These are phyloP conservation scores for Pouteria campechiana DNA, from an alignment of 179 eudicot genomes.

Conservation along the genomic window DNA sequence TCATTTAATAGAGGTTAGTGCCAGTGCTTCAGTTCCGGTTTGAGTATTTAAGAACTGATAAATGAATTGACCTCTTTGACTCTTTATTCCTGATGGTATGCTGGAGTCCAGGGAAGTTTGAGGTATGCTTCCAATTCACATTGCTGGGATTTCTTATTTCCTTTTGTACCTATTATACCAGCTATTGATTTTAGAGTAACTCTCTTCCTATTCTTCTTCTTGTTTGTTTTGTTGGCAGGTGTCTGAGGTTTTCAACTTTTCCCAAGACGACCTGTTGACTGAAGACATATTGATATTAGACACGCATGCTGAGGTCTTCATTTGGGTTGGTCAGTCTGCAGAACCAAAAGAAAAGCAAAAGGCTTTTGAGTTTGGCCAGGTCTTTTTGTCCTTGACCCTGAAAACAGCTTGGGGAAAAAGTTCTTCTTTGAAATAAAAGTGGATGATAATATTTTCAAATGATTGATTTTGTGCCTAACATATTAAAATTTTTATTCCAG, in stretches of 20 bases:
- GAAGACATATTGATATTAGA: conserved; percentile 94
- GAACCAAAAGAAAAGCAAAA: conserved; percentile 85
- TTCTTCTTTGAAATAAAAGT: too few relatives aligned
- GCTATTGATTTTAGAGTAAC: too few relatives aligned
- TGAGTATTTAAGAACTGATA: not conserved
- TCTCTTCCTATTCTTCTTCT: not conserved
- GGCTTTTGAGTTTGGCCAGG: conserved; percentile 90
- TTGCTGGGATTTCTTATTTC: not conserved
- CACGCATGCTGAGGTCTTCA: conserved; percentile 85
- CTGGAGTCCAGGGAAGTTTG: conserved; percentile 66
- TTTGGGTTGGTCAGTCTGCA: conserved; percentile 94
- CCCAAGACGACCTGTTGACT: conserved; percentile 91
- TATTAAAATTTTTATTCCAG: conserved; percentile 43
- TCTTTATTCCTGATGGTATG: conserved; percentile 12
- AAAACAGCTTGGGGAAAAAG: not conserved
- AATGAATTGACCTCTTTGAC: conserved; percentile 1
- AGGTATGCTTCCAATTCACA: conserved; percentile 37
- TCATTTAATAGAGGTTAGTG: conserved; percentile 76
- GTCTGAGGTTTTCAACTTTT: conserved; percentile 83
- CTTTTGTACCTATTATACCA: too few relatives aligned
- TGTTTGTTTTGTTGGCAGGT: conserved; percentile 34
- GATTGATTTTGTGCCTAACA: too few relatives aligned
- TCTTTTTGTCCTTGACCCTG: too few relatives aligned
- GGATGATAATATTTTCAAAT: too few relatives aligned
- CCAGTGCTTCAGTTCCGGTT: conserved; percentile 2